Conservation (phyloP, 371 early-diverging fungal genomes). For the Thermomucor indicae-seudaticae region DNA sequence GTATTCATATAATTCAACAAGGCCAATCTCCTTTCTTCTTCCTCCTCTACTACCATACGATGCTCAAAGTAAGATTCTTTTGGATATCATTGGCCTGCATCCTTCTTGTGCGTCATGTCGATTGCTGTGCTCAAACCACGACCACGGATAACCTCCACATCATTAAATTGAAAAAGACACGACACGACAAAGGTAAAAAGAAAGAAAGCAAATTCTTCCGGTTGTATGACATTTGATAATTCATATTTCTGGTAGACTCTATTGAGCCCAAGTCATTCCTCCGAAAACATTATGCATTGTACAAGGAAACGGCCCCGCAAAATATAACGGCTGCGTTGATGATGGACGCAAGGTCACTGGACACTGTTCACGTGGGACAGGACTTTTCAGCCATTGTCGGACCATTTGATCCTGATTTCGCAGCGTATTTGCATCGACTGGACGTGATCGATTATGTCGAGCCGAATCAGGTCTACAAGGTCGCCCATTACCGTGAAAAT, state of each 20-base stretch:
- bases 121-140: too few relatives aligned
- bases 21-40: too few relatives aligned
- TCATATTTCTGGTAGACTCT: background rate
- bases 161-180: constrained; percentile 9
- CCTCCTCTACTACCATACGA: too few relatives aligned
- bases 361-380: constrained; percentile 15
- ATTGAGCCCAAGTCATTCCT: constrained; percentile 9
- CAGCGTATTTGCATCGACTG: constrained; percentile 22
- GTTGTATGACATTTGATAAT: background rate
- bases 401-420: constrained; percentile 20
- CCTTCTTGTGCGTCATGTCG: too few relatives aligned
- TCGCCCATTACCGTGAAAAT: too few relatives aligned
- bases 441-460: constrained; percentile 51
- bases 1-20: too few relatives aligned
- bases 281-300: constrained; percentile 10
- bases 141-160: constrained; percentile 1
- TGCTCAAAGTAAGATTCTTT: too few relatives aligned
- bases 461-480: constrained; percentile 35
- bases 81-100: too few relatives aligned
- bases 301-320: background rate
- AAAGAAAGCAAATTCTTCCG: background rate
- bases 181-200: background rate
- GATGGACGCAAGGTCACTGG: background rate
- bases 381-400: constrained; percentile 15
- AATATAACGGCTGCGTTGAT: background rate